Evolutionary conservation across 106 monocot species (phyloP), one percentile per base, ranked within the genome.

Genomic region (Triglochin maritima): DNA sequence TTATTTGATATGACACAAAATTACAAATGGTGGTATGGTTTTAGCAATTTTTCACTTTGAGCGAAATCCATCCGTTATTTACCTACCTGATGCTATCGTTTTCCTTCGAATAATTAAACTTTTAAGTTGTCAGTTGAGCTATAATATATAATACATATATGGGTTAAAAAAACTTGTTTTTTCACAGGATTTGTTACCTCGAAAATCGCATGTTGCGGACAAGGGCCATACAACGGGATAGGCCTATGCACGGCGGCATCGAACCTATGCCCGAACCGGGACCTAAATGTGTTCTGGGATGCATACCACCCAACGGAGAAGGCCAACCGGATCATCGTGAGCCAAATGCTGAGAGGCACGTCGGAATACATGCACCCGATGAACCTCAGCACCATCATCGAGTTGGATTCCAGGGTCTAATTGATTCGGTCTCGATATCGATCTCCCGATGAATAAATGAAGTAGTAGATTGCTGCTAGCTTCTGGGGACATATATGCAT

Each of bases 161-260:
- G 1, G 0, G 29, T 29, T 29, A 29, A 29, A 29, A 29, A 29
- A 29, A 29, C 29, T 29, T 29, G 29, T 29, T 29, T 29, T 29
- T 29, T 29, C 29, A 29, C 74, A 94, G 94, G 94, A 2, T 94
- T 94, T 62, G 56, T 58, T 3, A 94, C 94, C 5, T 78, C 94
- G 57, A 86, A 82, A 67, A 55, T 82, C 2, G 94, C 94, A 4
- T 94, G 94, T 65, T 94, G 94, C 51, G 94, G 94, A 0, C 94
- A 94, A 56, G 94, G 94, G 3, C 86, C 80, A 3, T 87, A 85
- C 73, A 94, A 94, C 65, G 94, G 94, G 41, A 47, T 94, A 7
- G 94, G 94, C 0, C 77, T 89, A 9, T 94, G 94, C 77, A 94
- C 89, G 0, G 2, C 56, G 9, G 73, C 73, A 0, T 89, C 94